phyloP scores from a whole-genome alignment of 768 basidiomycete species.

The Mycena vulgaris region DNA sequence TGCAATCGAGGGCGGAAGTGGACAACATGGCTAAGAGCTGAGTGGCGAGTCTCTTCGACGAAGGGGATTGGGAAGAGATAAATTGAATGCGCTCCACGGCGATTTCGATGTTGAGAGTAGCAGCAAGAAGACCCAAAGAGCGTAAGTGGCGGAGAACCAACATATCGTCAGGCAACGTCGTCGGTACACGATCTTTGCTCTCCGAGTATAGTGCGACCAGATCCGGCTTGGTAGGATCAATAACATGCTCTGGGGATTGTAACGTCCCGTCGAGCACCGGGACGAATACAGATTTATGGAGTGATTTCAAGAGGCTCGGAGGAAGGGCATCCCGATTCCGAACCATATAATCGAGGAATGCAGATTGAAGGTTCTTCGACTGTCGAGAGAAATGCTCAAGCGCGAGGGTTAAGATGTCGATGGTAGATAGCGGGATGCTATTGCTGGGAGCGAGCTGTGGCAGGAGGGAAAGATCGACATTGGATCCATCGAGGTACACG shows the following conservation, averaged over 20 bases:
- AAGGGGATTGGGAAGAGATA: slow-evolving; percentile 44
- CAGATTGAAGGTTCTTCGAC: slow-evolving; percentile 42
- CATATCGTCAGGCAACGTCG: slow-evolving; percentile 22
- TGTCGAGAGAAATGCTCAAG: slow-evolving; percentile 49
- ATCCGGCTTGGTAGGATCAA: slow-evolving; percentile 37
- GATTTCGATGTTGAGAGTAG: slow-evolving; percentile 47
- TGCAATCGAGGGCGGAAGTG: slow-evolving; percentile 36
- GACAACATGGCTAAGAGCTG: slow-evolving; percentile 44
- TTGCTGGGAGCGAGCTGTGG: slow-evolving; percentile 44
- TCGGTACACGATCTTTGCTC: slow-evolving; percentile 37
- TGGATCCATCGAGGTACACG: slow-evolving; percentile 48
- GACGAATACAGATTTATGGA: slow-evolving; percentile 50
- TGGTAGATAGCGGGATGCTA: slow-evolving; percentile 35
- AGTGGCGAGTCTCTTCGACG: slow-evolving; percentile 36
- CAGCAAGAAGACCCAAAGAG: slow-evolving; percentile 47
- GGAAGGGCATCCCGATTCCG: slow-evolving; percentile 43
- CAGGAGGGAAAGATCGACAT: slow-evolving; percentile 41
- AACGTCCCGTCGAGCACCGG: slow-evolving; percentile 32
- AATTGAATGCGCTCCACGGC: slow-evolving; percentile 54
- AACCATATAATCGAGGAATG: slow-evolving; percentile 49
- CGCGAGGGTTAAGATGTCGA: slow-evolving; percentile 47
- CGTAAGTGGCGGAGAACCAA: slow-evolving; percentile 35
- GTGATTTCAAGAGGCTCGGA: slow-evolving; percentile 40
- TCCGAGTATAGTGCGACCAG: slow-evolving; percentile 34
- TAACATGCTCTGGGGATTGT: slow-evolving; percentile 23